Evolutionary conservation across 164 flowering plant species (phyloP), one percentile per base, ranked within the genome.

Genomic region (Magnolia changhungtana): DNA sequence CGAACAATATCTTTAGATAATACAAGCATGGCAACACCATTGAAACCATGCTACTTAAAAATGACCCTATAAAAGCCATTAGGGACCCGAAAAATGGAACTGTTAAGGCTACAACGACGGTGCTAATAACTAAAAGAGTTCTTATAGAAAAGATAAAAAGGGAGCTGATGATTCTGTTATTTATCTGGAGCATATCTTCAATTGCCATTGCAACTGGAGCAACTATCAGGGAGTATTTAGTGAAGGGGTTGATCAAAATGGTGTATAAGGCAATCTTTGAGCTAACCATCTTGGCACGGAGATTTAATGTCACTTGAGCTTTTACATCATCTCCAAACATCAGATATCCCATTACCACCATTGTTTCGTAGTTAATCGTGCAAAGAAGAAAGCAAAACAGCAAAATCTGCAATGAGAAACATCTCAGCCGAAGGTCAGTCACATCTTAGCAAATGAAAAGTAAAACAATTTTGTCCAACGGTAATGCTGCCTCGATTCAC

Each of bases 251-350:
- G 27, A 89, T 73, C 87, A 93, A 94, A 85, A 86, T 80, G 19
- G 93, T 88, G 93, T 91, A 91, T 37, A 82, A 80, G 55, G 92
- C 93, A 71, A 93, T 77, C 23, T 85, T 90, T 1, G 96, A 91
- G 69, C 86, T 88, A 13, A 81, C 59, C 65, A 84, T 78, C 21
- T 86, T 21, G 61, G 76, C 74, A 45, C 96, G 98, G 88, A 93
- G 82, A 86, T 89, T 91, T 69, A 89, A 78, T 21, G 94, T 93
- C 77, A 87, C 87, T 78, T 91, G 96, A n/a, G 94, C 84, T 29
- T 90, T 4, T 11, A 77, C 72, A 4, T 87, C 72, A n/a, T 88
- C 88, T 27, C 96, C 93, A 67, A 93, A 91, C 90, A 90, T 90
- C 71, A 82, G 45, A 80, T 71, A 90, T 66, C 96, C 94, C 19